These are phyloP conservation scores for Monilinia vaccinii-corymbosi DNA, from an alignment of 2,329 filamentous ascomycete genomes.

Conservation along the genomic window DNA sequence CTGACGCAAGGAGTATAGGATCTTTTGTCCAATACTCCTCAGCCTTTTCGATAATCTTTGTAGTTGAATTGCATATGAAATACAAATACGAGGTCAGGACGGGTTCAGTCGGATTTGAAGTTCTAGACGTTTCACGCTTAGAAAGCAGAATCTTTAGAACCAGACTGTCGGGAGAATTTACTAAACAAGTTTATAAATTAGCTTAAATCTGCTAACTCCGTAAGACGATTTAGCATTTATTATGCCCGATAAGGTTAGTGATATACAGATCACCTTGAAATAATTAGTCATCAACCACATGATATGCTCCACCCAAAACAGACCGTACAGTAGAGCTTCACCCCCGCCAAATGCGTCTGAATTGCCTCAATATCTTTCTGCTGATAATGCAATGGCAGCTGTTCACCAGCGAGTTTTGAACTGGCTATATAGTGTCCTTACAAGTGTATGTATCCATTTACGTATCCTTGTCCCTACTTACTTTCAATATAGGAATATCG, in stretches of 20 bases:
- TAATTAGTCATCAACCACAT: background rate
- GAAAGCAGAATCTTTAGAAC: no score
- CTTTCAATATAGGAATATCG: constrained; percentile 66
- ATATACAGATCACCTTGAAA: no score
- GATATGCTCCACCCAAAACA: background rate
- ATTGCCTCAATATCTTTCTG: constrained; percentile 4
- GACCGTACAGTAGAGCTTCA: no score
- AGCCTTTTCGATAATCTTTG: constrained; percentile 37
- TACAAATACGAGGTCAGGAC: background rate
- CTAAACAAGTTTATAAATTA: no score
- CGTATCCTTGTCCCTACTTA: constrained; percentile 8
- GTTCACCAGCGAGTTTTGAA: constrained; percentile 86
- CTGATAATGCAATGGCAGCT: constrained; percentile 38
- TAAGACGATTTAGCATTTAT: no score
- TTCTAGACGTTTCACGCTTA: no score
- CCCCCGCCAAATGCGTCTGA: background rate
- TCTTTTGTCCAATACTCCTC: constrained; percentile 49
- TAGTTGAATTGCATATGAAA: constrained; percentile 19
- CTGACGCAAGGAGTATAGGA: constrained; percentile 59
- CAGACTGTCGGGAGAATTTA: no score
- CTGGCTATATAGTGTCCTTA: constrained; percentile 90
- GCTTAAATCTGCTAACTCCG: no score
- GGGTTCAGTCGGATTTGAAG: no score
- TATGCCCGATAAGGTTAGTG: no score
- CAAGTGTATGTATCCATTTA: constrained; percentile 46